Evolutionary conservation across 257 asterid species (phyloP).

Genomic region (Lithospermum erythrorhizon): DNA sequence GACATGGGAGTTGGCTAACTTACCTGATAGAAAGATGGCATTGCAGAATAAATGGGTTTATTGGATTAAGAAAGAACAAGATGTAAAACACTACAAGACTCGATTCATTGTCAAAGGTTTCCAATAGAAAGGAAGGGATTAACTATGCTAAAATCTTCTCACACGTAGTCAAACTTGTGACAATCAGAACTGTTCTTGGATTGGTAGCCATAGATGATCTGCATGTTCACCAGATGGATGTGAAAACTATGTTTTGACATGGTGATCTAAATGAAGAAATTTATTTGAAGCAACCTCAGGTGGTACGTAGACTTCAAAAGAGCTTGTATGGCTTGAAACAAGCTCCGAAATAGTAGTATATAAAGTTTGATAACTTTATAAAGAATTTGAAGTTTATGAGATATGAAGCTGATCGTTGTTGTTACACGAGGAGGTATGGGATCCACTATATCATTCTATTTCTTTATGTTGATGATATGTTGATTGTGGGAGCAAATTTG

Average conservation of each 20-base stretch:
- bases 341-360: not conserved
- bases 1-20: not conserved
- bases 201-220: not conserved
- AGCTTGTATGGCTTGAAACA: not conserved
- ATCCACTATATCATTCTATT: no score
- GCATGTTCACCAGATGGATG: not conserved
- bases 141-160: conserved; percentile 3
- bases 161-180: not conserved
- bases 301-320: not conserved
- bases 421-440: not conserved
- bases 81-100: not conserved
- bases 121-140: not conserved
- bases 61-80: not conserved
- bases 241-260: not conserved
- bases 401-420: not conserved
- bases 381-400: not conserved
- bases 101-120: no score
- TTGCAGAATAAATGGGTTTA: conserved; percentile 5
- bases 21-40: not conserved
- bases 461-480: no score
- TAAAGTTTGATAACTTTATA: not conserved
- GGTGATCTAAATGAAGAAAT: conserved; percentile 2
- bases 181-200: not conserved
- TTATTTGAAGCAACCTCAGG: not conserved
- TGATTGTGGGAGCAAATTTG: not conserved